These are phyloP conservation scores for Jacaranda mimosifolia DNA, from an alignment of 257 asterid species.

Conservation along the genomic window DNA sequence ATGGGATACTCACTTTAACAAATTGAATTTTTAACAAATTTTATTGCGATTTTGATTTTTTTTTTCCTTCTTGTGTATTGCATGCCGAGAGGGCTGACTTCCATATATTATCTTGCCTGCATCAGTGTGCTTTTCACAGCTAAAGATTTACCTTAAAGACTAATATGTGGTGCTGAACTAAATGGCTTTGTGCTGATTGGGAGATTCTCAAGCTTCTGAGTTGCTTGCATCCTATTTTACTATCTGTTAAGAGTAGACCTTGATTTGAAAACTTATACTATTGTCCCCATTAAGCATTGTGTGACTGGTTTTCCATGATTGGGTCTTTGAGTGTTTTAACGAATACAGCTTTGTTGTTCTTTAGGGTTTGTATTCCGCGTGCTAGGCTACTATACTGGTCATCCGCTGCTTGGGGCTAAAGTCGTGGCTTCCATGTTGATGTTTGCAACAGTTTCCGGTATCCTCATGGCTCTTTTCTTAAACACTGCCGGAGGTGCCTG, in stretches of 20 bases:
- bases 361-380: conserved; percentile 84
- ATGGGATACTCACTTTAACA: background rate
- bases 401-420: conserved; percentile 97
- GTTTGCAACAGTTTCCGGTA: conserved; percentile 98
- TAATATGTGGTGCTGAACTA: background rate
- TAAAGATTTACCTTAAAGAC: conserved; percentile 2
- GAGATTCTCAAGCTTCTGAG: background rate
- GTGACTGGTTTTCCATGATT: conserved; percentile 18
- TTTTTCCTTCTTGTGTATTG: too few relatives aligned
- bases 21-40: too few relatives aligned
- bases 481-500: conserved; percentile 99
- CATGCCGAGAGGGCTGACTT: too few relatives aligned
- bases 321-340: background rate
- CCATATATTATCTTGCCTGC: too few relatives aligned
- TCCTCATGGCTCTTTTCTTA: conserved; percentile 98
- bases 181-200: background rate
- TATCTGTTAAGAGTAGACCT: conserved; percentile 20
- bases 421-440: conserved; percentile 96
- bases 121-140: too few relatives aligned
- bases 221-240: background rate
- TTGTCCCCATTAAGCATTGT: background rate
- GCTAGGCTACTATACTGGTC: conserved; percentile 91
- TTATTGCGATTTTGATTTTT: too few relatives aligned
- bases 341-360: conserved; percentile 14
- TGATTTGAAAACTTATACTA: background rate